Evolutionary conservation across 164 flowering plant genomes (phyloP), one percentile per base, ranked within the genome.

Genomic region (Vitis rotundifolia): DNA sequence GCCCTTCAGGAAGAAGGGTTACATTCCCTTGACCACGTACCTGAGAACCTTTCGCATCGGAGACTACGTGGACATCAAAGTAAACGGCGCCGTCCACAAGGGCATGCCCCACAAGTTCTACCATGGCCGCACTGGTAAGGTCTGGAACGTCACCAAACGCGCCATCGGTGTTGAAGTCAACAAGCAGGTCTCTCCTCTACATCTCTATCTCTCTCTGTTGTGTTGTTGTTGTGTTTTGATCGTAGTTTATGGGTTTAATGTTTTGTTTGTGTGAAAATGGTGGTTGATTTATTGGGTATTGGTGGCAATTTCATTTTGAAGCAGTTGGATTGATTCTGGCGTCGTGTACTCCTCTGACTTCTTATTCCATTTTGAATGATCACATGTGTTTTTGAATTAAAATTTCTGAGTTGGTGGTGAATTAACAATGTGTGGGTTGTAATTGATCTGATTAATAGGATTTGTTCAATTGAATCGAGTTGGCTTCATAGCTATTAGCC

Each of bases 151-250:
- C 64, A 77, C 78, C 76, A 77, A 80, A 68, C 76, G 75, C 26
- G 83, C 80, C 64, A 75, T 81, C 66, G 94, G 97, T n/a, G 94
- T 91, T 48, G 94, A 89, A 76, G 62, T 91, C 64, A 89, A 89
- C 87, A 89, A 91, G 68, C 97, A 91, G 94, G 97, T 85, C 16
- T 13, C 8, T 54, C 37, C 44, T 31, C 1, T 37, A 37, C 44
- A 37, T n/a, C 9, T 16, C 11, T 58, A 26, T 31, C 10, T n/a
- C 44, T 37, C 44, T 37, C 44, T 37, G 44, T 0, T 37, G 6
- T 37, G 44, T 5, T 37, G 44, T 37, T 37, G 44, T 6, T 37
- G 44, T 37, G 44, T 37, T 37, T 37, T 37, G 44, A 0, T 55
- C 48, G 8, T 16, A n/a, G 5, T 11, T 7, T 68, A 14, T 31